phyloP scores from a whole-genome alignment of 129 eudicot genomes.

The Kitagawia praeruptora region DNA sequence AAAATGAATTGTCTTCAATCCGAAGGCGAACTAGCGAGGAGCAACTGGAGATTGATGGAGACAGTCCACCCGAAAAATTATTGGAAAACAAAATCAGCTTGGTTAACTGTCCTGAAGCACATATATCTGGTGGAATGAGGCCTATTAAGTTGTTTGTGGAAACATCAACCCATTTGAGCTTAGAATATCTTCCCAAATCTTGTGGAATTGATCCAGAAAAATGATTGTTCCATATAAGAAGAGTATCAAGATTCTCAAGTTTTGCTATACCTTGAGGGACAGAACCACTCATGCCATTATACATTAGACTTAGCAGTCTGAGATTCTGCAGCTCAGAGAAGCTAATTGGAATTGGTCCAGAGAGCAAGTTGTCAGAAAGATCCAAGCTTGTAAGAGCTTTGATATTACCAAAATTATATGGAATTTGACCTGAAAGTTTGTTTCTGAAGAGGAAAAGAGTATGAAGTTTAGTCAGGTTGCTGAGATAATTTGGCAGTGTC shows the following conservation, averaged over 20 bases:
- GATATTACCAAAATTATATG: constrained; percentile 45
- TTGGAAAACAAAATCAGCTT: constrained; percentile 79
- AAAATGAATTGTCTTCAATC: constrained; percentile 66
- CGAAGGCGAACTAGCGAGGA: constrained; percentile 81
- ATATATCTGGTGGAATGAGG: constrained; percentile 58
- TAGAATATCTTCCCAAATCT: constrained; percentile 66
- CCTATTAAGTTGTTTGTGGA: constrained; percentile 73
- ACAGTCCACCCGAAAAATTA: constrained; percentile 58
- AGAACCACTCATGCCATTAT: constrained; percentile 68
- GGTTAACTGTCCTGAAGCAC: constrained; percentile 50
- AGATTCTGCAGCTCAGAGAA: constrained; percentile 60
- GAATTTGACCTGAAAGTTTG: constrained; percentile 50
- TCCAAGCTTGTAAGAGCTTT: constrained; percentile 59
- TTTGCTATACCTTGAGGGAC: constrained; percentile 72
- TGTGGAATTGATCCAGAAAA: constrained; percentile 71
- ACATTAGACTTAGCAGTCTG: constrained; percentile 73
- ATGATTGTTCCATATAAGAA: constrained; percentile 77
- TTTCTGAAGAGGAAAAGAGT: constrained; percentile 81
- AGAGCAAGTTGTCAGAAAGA: constrained; percentile 84
- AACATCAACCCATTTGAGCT: constrained; percentile 74
- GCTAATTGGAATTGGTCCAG: constrained; percentile 72
- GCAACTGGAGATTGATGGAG: constrained; percentile 62
- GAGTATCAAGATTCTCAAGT: constrained; percentile 65
- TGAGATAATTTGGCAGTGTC: constrained; percentile 47
- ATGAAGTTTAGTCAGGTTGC: constrained; percentile 60